A percentile compares a stretch with the other conserved stretches of the same genome.
Conservation (phyloP, 768 basidiomycete genomes). For the Rhizopogon vinicolor region DNA sequence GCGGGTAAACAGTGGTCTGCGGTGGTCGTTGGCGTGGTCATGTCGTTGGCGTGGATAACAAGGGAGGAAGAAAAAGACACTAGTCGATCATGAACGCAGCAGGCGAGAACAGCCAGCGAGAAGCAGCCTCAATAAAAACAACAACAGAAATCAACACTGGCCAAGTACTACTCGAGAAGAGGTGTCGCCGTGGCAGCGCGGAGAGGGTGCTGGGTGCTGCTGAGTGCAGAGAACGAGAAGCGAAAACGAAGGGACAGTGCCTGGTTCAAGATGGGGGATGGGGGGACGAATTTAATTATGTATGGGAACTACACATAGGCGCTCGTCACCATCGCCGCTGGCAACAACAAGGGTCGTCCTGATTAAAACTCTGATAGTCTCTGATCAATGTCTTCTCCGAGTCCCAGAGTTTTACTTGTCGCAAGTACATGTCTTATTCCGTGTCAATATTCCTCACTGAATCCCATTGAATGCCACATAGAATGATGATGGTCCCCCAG, state of each 20-base stretch:
- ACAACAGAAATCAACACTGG: constrained; percentile 4
- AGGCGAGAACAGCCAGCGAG: background rate
- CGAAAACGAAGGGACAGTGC: constrained; percentile 1
- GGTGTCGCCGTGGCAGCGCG: background rate
- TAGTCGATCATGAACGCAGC: background rate
- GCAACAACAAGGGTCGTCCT: constrained; percentile 4
- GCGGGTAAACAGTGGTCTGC: constrained; percentile 24
- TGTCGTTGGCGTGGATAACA: background rate
- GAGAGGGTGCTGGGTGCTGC: background rate
- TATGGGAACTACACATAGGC: constrained; percentile 15
- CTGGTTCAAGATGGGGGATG: constrained; percentile 4
- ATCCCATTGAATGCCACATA: constrained; percentile 18
- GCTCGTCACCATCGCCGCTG: constrained; percentile 3
- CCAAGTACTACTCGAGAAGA: background rate
- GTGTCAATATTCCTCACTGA: background rate
- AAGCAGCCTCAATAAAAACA: background rate
- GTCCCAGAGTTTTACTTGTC: constrained; percentile 37
- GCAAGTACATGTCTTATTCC: constrained; percentile 24
- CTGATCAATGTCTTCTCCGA: constrained; percentile 16
- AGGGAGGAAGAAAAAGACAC: background rate
- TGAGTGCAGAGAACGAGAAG: background rate
- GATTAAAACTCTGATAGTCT: background rate
- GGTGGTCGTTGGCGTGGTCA: constrained; percentile 13
- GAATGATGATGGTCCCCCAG: constrained; percentile 87
- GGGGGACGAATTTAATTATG: constrained; percentile 15